These are phyloP conservation scores for Trametes sanguinea DNA, from an alignment of 768 basidiomycete species.

Conservation along the genomic window DNA sequence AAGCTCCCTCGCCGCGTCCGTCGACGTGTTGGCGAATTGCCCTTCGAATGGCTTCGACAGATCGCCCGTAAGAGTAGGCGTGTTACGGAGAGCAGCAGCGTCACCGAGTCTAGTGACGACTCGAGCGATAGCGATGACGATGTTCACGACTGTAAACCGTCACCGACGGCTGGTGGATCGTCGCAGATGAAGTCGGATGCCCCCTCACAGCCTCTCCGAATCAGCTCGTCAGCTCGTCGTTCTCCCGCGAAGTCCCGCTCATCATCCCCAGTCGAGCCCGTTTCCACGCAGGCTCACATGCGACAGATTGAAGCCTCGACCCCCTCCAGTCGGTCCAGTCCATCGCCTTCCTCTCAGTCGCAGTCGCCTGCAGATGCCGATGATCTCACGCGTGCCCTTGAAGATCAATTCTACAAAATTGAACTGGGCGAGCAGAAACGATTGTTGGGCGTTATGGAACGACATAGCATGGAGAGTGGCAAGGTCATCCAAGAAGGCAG, in stretches of 20 bases:
- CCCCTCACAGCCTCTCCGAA: background rate
- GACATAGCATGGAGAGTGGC: slow-evolving; percentile 70
- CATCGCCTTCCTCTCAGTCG: slow-evolving; percentile 7
- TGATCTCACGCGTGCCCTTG: slow-evolving; percentile 71
- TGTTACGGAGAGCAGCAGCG: slow-evolving; percentile 22
- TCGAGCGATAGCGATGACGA: slow-evolving; percentile 4
- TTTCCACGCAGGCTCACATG: background rate
- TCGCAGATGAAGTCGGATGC: slow-evolving; percentile 2
- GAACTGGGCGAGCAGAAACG: slow-evolving; percentile 90
- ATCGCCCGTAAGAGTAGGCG: slow-evolving; percentile 58
- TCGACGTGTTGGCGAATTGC: slow-evolving; percentile 62
- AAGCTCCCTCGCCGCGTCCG: slow-evolving; percentile 46
- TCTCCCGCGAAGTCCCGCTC: slow-evolving; percentile 12
- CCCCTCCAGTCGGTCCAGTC: slow-evolving; percentile 8
- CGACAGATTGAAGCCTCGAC: background rate
- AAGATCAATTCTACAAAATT: slow-evolving; percentile 91
- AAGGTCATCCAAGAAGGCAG: slow-evolving; percentile 22
- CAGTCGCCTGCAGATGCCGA: slow-evolving; percentile 45
- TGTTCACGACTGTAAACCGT: slow-evolving; percentile 3
- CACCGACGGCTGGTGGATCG: slow-evolving; percentile 4
- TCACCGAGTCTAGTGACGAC: slow-evolving; percentile 17
- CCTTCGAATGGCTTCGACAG: slow-evolving; percentile 75
- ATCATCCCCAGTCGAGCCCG: background rate
- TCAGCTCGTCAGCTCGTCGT: background rate
- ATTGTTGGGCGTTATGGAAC: slow-evolving; percentile 88